phyloP scores from a whole-genome alignment of 2,329 filamentous ascomycete genomes.

The Dactylonectria estremocensis region DNA sequence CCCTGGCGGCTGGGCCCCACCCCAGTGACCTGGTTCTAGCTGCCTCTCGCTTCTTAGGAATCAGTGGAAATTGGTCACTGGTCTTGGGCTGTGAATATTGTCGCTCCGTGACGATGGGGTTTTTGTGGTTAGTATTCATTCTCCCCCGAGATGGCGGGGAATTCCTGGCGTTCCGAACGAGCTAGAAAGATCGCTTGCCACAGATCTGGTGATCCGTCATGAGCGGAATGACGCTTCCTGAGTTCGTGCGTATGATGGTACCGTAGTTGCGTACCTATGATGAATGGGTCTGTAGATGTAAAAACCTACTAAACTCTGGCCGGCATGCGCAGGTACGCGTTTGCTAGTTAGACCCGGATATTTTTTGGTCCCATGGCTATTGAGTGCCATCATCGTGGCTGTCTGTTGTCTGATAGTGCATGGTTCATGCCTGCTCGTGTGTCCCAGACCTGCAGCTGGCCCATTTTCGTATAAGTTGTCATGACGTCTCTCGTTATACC shows the following conservation, averaged over 20 bases:
- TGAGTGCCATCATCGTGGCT: not conserved
- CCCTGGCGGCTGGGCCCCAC: not conserved
- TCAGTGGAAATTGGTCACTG: not conserved
- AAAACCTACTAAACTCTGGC: not conserved
- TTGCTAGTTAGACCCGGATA: not conserved
- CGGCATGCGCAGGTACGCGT: not conserved
- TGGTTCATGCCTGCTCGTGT: not conserved
- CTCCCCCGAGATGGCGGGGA: not conserved
- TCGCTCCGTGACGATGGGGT: constrained; percentile 1
- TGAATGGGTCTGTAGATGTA: no score
- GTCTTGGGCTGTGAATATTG: constrained; percentile 10
- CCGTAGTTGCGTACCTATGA: no score
- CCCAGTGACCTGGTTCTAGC: not conserved
- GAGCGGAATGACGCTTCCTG: not conserved
- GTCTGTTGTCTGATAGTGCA: not conserved
- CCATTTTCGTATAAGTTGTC: not conserved
- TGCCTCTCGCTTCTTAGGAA: not conserved
- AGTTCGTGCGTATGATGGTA: not conserved
- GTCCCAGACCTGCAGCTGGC: not conserved
- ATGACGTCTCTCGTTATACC: not conserved
- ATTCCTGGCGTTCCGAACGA: not conserved
- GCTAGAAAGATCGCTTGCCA: not conserved
- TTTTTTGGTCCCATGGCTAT: not conserved
- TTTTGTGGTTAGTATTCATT: no score
- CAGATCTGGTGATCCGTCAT: not conserved